phyloP scores from a whole-genome alignment of 495 filamentous ascomycete genomes.

The Penicillium nucicola region DNA sequence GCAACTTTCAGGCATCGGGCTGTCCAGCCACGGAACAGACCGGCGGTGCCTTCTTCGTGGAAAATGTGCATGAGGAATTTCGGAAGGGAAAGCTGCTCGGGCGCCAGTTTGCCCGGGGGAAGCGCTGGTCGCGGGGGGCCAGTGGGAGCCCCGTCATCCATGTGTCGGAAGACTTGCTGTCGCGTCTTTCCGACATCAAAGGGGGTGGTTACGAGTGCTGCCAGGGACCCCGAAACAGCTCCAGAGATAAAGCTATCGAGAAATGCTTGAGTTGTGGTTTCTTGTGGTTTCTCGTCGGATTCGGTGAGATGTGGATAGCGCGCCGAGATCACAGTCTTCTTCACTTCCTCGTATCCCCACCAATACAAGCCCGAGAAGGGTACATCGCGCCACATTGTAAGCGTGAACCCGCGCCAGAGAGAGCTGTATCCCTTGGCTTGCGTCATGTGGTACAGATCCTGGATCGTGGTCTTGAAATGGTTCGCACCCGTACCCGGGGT shows the following conservation, averaged over 20 bases:
- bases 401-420: constrained; percentile 86
- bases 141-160: constrained; percentile 39
- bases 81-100: constrained; percentile 72
- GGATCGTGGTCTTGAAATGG: constrained; percentile 70
- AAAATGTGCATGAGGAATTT: constrained; percentile 86
- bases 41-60: constrained; percentile 71
- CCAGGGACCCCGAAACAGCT: constrained; percentile 74
- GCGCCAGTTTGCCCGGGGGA: constrained; percentile 38
- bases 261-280: constrained; percentile 46
- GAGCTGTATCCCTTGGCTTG: constrained; percentile 68
- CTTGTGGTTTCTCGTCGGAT: constrained; percentile 10
- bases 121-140: constrained; percentile 4
- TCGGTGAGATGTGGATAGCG: constrained; percentile 39
- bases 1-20: constrained; percentile 92
- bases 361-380: constrained; percentile 97
- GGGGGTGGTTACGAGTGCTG: constrained; percentile 87
- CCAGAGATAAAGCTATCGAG: constrained; percentile 87
- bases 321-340: constrained; percentile 59
- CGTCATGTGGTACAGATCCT: constrained; percentile 77
- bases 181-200: constrained; percentile 98
- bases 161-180: constrained; percentile 71
- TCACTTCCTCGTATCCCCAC: constrained; percentile 90
- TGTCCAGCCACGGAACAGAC: constrained; percentile 86
- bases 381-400: constrained; percentile 95
- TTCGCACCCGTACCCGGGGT: constrained; percentile 52